Evolutionary conservation across 805 yeast species (phyloP), one percentile per base, ranked within the genome.

Genomic region (Metschnikowia arizonensis): DNA sequence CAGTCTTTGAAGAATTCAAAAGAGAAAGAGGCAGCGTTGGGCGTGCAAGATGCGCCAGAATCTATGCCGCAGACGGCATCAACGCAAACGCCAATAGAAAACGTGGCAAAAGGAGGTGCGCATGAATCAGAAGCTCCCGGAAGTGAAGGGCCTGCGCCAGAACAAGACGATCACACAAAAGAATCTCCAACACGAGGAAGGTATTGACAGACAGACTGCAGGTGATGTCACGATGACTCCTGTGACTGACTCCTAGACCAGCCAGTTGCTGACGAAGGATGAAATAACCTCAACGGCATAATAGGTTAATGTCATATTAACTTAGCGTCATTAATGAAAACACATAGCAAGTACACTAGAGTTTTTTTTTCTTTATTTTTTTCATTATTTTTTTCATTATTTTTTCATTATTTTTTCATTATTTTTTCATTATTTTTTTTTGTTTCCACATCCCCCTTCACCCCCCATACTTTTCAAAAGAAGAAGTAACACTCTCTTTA

Each of bases 1-100:
- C 69, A 66, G 47, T 73, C 68, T 3, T 40, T 53, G 30, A 54
- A 53, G 26, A 47, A n/a, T 14, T 17, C 44, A 11, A 45, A 43
- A 23, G 47, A 44, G 14, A 25, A 65, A 55, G 53, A 55, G 14
- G 19, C 15, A 4, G 18, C 39, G 19, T 38, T 32, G 11, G 25
- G 33, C 12, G 21, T 18, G 12, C 28, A 23, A 9, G 45, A 38
- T n/a, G 28, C 31, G 7, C 37, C 42, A 6, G 34, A 33, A 21
- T 14, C 31, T 3, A 19, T 32, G 30, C 19, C 44, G 19, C 38
- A 18, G 18, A 23, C 33, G 33, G 32, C 33, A 37, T 37, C 40
- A 19, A 28, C 33, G 32, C 40, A 37, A 6, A 45, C 51, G n/a
- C 52, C 51, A 5, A 15, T 45, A 18, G 54, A 49, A 8, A 40